phyloP scores from a whole-genome alignment of 1,284 basidiomycete genomes.

The Testicularia cyperi region DNA sequence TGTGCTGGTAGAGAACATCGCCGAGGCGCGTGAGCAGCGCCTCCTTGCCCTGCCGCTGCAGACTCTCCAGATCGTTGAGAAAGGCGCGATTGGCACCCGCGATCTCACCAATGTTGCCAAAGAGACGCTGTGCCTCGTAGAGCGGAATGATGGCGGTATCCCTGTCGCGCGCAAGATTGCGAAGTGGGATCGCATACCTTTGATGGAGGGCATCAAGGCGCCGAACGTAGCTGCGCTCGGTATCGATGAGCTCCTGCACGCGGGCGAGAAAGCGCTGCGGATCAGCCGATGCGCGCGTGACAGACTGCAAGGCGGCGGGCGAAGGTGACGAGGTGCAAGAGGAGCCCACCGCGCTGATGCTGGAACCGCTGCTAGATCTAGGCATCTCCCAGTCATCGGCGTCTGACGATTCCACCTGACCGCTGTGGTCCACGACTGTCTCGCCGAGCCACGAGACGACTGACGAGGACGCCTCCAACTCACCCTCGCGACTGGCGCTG shows the following conservation, averaged over 20 bases:
- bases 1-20: slow-evolving; percentile 72
- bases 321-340: slow-evolving; percentile 7
- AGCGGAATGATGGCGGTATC: slow-evolving; percentile 81
- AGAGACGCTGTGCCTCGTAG: slow-evolving; percentile 88
- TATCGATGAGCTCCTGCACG: slow-evolving; percentile 55
- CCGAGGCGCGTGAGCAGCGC: slow-evolving; percentile 71
- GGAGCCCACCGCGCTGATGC: slow-evolving; percentile 42
- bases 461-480: too few species aligned
- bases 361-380: slow-evolving; percentile 39
- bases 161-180: slow-evolving; percentile 78
- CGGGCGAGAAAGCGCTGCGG: slow-evolving; percentile 26
- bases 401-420: slow-evolving; percentile 6
- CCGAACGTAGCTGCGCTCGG: slow-evolving; percentile 55
- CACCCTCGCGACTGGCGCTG: too few species aligned
- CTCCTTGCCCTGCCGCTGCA: slow-evolving; percentile 63
- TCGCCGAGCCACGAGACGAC: slow-evolving; percentile 46
- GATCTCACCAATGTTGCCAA: slow-evolving; percentile 88
- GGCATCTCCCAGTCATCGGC: slow-evolving; percentile 8
- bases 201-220: slow-evolving; percentile 52
- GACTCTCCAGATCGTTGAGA: slow-evolving; percentile 75
- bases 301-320: background rate
- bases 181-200: slow-evolving; percentile 81
- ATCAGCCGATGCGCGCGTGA: slow-evolving; percentile 4
- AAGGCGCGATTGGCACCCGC: slow-evolving; percentile 85
- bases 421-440: slow-evolving; percentile 39